A percentile compares a stretch with the other conserved stretches of the same genome.
These are phyloP conservation scores for Gloeopeniophorella convolvens DNA, from an alignment of 768 basidiomycete genomes.

Conservation along the genomic window DNA sequence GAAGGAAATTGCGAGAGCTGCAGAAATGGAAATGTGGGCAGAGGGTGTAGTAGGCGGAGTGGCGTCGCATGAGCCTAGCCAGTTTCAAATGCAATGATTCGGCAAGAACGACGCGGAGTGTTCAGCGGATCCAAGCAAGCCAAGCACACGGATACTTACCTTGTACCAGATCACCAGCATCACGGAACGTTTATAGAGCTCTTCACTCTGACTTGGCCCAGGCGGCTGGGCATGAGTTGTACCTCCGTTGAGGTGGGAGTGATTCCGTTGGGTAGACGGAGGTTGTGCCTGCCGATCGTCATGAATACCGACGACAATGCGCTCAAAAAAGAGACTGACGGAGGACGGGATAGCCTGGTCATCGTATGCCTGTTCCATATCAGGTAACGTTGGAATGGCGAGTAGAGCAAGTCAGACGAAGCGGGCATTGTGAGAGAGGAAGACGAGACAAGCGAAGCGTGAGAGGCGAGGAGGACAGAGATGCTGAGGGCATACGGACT, in stretches of 20 bases:
- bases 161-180: conserved; percentile 70
- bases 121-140: background rate
- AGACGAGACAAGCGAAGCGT: conserved; percentile 4
- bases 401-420: background rate
- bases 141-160: conserved; percentile 28
- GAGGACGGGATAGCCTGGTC: conserved; percentile 8
- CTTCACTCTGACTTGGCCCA: conserved; percentile 23
- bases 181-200: conserved; percentile 44
- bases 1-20: conserved; percentile 47
- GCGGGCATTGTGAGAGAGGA: conserved; percentile 8
- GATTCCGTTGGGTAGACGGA: conserved; percentile 15
- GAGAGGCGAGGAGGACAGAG: background rate
- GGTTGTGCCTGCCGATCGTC: background rate
- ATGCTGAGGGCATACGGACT: conserved; percentile 8
- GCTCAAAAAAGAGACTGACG: conserved; percentile 2
- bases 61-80: conserved; percentile 21
- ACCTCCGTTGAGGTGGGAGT: conserved; percentile 3
- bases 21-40: conserved; percentile 61
- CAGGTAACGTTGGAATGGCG: no score
- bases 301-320: background rate
- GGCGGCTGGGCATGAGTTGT: conserved; percentile 6
- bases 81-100: background rate
- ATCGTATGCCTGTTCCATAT: conserved; percentile 12
- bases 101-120: background rate
- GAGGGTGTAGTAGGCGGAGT: conserved; percentile 21